Base-by-base conservation (phyloP, 2,329 filamentous ascomycete genomes). In the Alternaria consortialis region DNA sequence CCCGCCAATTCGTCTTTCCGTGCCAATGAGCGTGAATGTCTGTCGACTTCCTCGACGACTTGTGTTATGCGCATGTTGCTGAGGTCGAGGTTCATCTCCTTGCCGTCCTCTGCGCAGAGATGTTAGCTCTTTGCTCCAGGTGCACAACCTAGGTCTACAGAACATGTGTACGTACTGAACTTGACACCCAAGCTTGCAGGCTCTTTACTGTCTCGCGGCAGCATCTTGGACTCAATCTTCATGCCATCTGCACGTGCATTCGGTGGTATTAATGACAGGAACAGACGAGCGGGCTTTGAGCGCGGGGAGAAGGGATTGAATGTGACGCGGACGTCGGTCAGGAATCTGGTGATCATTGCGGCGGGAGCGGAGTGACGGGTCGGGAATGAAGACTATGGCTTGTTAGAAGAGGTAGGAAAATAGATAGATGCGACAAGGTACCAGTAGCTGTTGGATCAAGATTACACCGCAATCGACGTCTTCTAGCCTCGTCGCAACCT, bases 291-390 rank as follows among this genome's bases (percentile, higher is more conserved):
- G 25, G 94, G 90, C 76, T 93, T 93, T 64, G 92, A 89, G 77
- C 86, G 85, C 25, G 86, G 81, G 29, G 89, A 91, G 86, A 98
- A 98, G 39, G 95, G 94, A 81, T 97, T 97, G 88, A 98, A 97
- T 78, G 88, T 88, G 67, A 93, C 90, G 73, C 86, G 88, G 73
- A 98, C 89, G 78, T 93, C 88, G 78, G 93, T 94, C 79, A 96
- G 87, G 83, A 92, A 95, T 77, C 90, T 89, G 61, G 91, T 94
- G 63, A 95, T 92, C 92, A 95, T 95, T 72, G 74, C 77, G 77
- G 72, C 42, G 63, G 27, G 8, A 52, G 37, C 7, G 40, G 29
- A 25, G 52, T 27, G 32, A 46, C 34, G n/a, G 25, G n/a, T 0
- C 3, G 32, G 17, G 34, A 20, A 36, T 36, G 32, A 32, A 37